phyloP scores from a whole-genome alignment of 768 basidiomycete species.

The Russula earlei region DNA sequence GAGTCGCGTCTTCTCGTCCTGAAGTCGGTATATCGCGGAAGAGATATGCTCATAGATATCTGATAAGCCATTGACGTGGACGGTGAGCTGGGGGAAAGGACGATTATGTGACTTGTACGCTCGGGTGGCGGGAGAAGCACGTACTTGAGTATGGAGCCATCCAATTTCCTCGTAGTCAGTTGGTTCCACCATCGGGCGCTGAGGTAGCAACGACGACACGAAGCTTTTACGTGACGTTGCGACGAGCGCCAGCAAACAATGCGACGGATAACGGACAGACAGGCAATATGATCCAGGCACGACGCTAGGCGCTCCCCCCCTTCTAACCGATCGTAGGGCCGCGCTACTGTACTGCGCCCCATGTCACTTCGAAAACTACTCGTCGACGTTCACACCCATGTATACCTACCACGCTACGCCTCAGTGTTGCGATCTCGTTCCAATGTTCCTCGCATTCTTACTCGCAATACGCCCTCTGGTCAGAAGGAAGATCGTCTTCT shows the following conservation, averaged over 20 bases:
- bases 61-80: background rate
- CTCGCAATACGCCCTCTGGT: constrained; percentile 30
- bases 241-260: background rate
- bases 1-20: constrained; percentile 22
- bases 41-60: constrained; percentile 28
- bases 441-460: constrained; percentile 57
- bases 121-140: background rate
- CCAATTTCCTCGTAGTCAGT: constrained; percentile 5
- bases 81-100: background rate
- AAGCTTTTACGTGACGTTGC: background rate
- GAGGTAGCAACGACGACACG: background rate
- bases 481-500: constrained; percentile 56
- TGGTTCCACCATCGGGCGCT: constrained; percentile 4
- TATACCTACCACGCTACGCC: constrained; percentile 75
- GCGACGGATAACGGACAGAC: too few relatives aligned
- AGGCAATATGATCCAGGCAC: too few relatives aligned
- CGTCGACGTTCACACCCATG: constrained; percentile 81
- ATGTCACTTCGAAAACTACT: constrained; percentile 31
- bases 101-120: background rate
- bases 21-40: constrained; percentile 18
- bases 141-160: constrained; percentile 7
- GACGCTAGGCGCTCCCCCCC: too few relatives aligned
- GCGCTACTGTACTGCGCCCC: too few relatives aligned
- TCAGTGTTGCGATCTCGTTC: constrained; percentile 56
- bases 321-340: too few relatives aligned